Percentiles rank a stretch among this genome's conserved stretches.
phyloP scores from a whole-genome alignment of 306 rosid species.

The Spatholobus suberectus region DNA sequence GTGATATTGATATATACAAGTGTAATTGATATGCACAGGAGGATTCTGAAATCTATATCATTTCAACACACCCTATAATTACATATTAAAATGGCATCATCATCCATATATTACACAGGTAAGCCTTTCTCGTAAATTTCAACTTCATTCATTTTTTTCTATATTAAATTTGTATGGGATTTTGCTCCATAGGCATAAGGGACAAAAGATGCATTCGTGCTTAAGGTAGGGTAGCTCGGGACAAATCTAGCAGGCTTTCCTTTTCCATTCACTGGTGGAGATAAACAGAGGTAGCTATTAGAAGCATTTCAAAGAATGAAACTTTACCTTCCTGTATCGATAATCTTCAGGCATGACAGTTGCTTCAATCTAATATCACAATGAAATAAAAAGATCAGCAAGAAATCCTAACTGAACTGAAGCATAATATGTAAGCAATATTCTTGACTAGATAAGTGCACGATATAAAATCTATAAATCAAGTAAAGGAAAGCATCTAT shows the following conservation, averaged over 20 bases:
- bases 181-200: not conserved
- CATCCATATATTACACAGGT: not conserved
- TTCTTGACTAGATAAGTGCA: not conserved
- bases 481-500: not conserved
- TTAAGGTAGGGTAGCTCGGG: not conserved
- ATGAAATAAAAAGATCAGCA: conserved; percentile 1
- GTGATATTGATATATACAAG: not conserved
- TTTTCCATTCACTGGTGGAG: not conserved
- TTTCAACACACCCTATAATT: not conserved
- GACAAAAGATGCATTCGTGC: not conserved
- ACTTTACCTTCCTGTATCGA: conserved; percentile 68
- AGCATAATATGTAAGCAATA: not conserved
- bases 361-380: conserved; percentile 71
- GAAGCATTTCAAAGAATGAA: conserved; percentile 28
- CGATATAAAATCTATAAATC: not conserved
- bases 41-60: not conserved
- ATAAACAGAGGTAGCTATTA: not conserved
- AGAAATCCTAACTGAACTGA: conserved; percentile 8
- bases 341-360: conserved; percentile 83
- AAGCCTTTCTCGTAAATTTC: not conserved
- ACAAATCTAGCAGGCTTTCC: not conserved
- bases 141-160: not conserved
- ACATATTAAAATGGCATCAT: conserved; percentile 10
- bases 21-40: not conserved
- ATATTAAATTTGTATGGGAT: not conserved